phyloP scores from a whole-genome alignment of 2,329 filamentous ascomycete genomes.

The Aspergillus oerlinghausenensis region DNA sequence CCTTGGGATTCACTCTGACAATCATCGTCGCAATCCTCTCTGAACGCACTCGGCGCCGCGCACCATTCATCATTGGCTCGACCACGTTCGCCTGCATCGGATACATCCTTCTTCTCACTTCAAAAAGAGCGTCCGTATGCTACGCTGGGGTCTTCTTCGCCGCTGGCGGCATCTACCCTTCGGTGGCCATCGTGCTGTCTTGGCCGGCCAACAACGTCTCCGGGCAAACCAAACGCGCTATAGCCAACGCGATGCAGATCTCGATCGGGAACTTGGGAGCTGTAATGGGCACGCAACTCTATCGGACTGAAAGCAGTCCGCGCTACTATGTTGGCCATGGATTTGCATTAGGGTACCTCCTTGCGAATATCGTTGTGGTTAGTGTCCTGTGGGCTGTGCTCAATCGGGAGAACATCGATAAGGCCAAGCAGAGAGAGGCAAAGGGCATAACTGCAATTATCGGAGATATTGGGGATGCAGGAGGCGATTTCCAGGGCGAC shows the following conservation, averaged over 20 bases:
- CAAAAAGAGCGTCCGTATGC: slow-evolving; percentile 51
- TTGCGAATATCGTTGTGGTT: slow-evolving; percentile 55
- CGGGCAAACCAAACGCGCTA: slow-evolving; percentile 64
- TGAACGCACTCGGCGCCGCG: slow-evolving; percentile 54
- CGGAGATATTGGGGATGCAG: slow-evolving; percentile 46
- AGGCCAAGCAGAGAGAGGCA: slow-evolving; percentile 45
- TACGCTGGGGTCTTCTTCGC: slow-evolving; percentile 61
- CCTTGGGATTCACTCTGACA: slow-evolving; percentile 58
- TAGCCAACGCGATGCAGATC: slow-evolving; percentile 67
- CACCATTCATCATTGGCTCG: slow-evolving; percentile 60
- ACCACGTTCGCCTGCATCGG: slow-evolving; percentile 56
- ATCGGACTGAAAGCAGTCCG: slow-evolving; percentile 57
- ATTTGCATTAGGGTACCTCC: slow-evolving; percentile 61
- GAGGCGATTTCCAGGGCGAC: slow-evolving; percentile 57
- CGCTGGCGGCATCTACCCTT: slow-evolving; percentile 63
- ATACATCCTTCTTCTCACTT: slow-evolving; percentile 57
- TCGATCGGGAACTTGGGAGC: slow-evolving; percentile 66
- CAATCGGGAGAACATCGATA: slow-evolving; percentile 53
- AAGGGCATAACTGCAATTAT: slow-evolving; percentile 24
- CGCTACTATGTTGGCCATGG: slow-evolving; percentile 63
- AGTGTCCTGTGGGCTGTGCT: slow-evolving; percentile 51
- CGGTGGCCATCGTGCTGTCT: slow-evolving; percentile 57
- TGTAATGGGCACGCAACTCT: slow-evolving; percentile 66
- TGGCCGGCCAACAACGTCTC: slow-evolving; percentile 71
- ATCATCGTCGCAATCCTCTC: slow-evolving; percentile 56